Percentiles rank a stretch among this genome's conserved stretches.
Conservation (phyloP, 768 basidiomycete species). For the Calocybe cyanea region DNA sequence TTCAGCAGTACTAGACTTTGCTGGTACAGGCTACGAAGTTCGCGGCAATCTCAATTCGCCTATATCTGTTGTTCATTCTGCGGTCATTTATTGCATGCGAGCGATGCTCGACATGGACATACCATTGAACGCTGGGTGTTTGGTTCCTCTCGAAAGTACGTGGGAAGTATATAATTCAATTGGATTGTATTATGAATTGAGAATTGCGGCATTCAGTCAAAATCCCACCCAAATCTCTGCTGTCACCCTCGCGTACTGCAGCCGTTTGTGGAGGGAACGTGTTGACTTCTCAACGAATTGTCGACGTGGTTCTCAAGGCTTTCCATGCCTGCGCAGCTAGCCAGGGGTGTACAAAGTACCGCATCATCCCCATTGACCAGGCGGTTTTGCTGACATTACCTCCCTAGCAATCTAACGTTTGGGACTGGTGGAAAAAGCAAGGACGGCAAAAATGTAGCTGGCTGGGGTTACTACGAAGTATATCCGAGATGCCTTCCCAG, state of each 20-base stretch:
- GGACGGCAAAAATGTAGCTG: slow-evolving; percentile 68
- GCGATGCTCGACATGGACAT: slow-evolving; percentile 85
- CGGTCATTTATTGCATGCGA: slow-evolving; percentile 87
- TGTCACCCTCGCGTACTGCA: slow-evolving; percentile 80
- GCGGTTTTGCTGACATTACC: slow-evolving; percentile 1
- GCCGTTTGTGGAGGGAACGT: slow-evolving; percentile 95
- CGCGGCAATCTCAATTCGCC: slow-evolving; percentile 84
- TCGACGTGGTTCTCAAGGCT: slow-evolving; percentile 90
- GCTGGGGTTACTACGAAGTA: slow-evolving; percentile 91
- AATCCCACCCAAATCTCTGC: slow-evolving; percentile 74
- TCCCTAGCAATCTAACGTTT: slow-evolving; percentile 77
- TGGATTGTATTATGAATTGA: background rate
- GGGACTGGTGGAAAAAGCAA: slow-evolving; percentile 85
- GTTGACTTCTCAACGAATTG: slow-evolving; percentile 86
- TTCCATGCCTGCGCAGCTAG: slow-evolving; percentile 91
- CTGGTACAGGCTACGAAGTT: slow-evolving; percentile 79
- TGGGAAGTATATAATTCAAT: slow-evolving; percentile 1
- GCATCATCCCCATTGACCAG: slow-evolving; percentile 6
- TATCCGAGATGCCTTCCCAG: background rate
- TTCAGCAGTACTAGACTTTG: slow-evolving; percentile 82
- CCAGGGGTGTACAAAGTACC: slow-evolving; percentile 89
- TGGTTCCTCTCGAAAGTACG: slow-evolving; percentile 79
- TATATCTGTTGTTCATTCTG: slow-evolving; percentile 81
- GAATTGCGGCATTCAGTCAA: slow-evolving; percentile 44
- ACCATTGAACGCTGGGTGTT: slow-evolving; percentile 90